Evolutionary conservation across 192 early-diverging fungal genomes (phyloP), one percentile per base, ranked within the genome.

Genomic region (Chytriomyces sp.): DNA sequence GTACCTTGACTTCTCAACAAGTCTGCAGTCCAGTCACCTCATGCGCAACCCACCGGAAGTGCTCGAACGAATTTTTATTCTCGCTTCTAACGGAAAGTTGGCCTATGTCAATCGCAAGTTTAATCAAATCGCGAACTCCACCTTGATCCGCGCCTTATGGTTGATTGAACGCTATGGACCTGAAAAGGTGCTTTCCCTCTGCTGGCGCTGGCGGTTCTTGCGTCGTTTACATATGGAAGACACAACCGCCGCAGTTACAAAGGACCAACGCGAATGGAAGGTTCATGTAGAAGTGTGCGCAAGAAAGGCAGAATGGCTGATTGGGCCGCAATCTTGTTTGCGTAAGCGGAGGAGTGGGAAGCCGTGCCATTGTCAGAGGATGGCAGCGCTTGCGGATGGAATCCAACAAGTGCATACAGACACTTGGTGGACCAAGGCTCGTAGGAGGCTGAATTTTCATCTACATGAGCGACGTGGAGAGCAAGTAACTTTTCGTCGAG

Each of bases 201-300:
- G 76, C 39, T 77, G 76, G 76, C 30, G 64, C 39, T 77, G 76
- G 76, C 32, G 71, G 17, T 77, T 77, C 54, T 53, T 77, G 72
- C 36, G 76, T n/a, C n/a, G n/a, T n/a, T n/a, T n/a, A n/a, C n/a
- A n/a, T n/a, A n/a, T n/a, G 34, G 53, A 59, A 26, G 17, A 59
- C 6, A 57, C 66, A 32, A 2, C 49, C 22, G 41, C 25, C 17
- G 39, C 19, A 17, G 55, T 25, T 59, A 32, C 28, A 22, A 36
- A 12, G 7, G 17, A 62, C 8, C 17, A 31, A 22, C 32, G 38
- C 8, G 52, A 25, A n/a, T 8, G 7, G 0, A 55, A 8, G 8
- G 3, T 31, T 34, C 3, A 37, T 1, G 8, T 26, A 7, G 37
- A 38, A 1, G 38, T 34, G 3, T n/a, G 54, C 52, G 32, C 1